Evolutionary conservation across 371 early-diverging fungal species (phyloP).

Genomic region (Globomyces sp.): DNA sequence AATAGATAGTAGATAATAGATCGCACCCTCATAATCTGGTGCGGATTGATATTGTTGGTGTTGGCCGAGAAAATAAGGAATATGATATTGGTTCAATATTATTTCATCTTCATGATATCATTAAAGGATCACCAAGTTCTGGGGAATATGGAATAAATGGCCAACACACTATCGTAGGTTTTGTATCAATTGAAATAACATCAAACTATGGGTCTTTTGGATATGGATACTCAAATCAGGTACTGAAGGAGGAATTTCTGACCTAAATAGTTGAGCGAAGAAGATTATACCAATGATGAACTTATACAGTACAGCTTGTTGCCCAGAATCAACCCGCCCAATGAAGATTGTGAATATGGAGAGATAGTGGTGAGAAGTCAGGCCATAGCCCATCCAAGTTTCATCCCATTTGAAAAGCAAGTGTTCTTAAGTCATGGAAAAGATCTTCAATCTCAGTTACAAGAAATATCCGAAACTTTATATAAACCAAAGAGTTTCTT

Average conservation of each 20-base stretch:
- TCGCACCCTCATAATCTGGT: slow-evolving; percentile 36
- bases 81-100: slow-evolving; percentile 24
- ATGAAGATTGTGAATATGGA: slow-evolving; percentile 25
- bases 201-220: slow-evolving; percentile 44
- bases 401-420: slow-evolving; percentile 29
- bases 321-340: slow-evolving; percentile 34
- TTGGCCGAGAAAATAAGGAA: slow-evolving; percentile 10
- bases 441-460: slow-evolving; percentile 25
- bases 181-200: slow-evolving; percentile 40
- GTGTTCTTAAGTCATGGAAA: slow-evolving; percentile 37
- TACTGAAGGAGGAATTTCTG: slow-evolving; percentile 1
- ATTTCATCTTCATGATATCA: slow-evolving; percentile 45
- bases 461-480: slow-evolving; percentile 20
- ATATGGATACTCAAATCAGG: slow-evolving; percentile 41
- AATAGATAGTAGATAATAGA: slow-evolving; percentile 26
- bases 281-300: slow-evolving; percentile 31
- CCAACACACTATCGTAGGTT: slow-evolving; percentile 33
- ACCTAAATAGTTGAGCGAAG: slow-evolving; percentile 28
- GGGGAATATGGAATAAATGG: slow-evolving; percentile 37
- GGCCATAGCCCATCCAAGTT: slow-evolving; percentile 38
- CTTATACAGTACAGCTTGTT: slow-evolving; percentile 36
- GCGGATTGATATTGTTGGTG: slow-evolving; percentile 21
- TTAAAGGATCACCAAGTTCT: slow-evolving; percentile 38
- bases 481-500: slow-evolving; percentile 25
- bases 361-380: slow-evolving; percentile 33